A percentile compares a stretch with the other conserved stretches of the same genome.
phyloP scores from a whole-genome alignment of 805 yeast genomes.

The Metschnikowia peoriensis region DNA sequence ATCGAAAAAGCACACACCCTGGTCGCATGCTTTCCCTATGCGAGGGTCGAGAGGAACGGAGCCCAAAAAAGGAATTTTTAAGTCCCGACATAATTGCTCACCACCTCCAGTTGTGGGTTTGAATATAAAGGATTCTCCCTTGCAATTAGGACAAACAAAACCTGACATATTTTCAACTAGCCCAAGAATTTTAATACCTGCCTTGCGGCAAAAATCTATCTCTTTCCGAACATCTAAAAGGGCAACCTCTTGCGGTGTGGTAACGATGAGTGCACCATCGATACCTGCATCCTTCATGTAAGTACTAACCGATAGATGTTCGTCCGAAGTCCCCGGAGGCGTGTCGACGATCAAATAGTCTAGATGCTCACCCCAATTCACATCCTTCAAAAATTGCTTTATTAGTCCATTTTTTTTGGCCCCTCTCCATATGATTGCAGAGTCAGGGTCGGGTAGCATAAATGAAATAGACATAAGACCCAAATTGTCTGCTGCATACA shows the following conservation, averaged over 20 bases:
- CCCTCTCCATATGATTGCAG: slow-evolving; percentile 97
- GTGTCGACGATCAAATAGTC: slow-evolving; percentile 92
- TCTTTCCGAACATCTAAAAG: slow-evolving; percentile 93
- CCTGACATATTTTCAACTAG: slow-evolving; percentile 98
- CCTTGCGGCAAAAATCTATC: slow-evolving; percentile 90
- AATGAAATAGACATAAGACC: slow-evolving; percentile 95
- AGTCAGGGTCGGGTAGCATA: slow-evolving; percentile 89
- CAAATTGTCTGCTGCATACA: slow-evolving; percentile 89
- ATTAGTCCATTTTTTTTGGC: slow-evolving; percentile 92
- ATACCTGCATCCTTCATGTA: slow-evolving; percentile 87
- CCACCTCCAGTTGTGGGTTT: slow-evolving; percentile 98
- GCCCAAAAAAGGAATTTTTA: slow-evolving; percentile 78
- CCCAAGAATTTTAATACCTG: slow-evolving; percentile 81
- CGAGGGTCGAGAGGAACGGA: slow-evolving; percentile 95
- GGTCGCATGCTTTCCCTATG: slow-evolving; percentile 84
- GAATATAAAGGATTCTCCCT: slow-evolving; percentile 86
- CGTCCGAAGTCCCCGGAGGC: slow-evolving; percentile 99
- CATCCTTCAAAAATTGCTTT: slow-evolving; percentile 90
- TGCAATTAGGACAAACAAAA: slow-evolving; percentile 93
- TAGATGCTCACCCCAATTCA: slow-evolving; percentile 81
- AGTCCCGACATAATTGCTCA: slow-evolving; percentile 72
- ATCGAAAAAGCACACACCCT: slow-evolving; percentile 82
- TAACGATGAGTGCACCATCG: slow-evolving; percentile 92
- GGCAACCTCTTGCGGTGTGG: slow-evolving; percentile 98
- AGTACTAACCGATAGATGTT: slow-evolving; percentile 85